Percentiles rank a stretch among this genome's conserved stretches.
These are phyloP conservation scores for Zasmidium angulare DNA, from an alignment of 2,329 filamentous ascomycete genomes.

Conservation along the genomic window DNA sequence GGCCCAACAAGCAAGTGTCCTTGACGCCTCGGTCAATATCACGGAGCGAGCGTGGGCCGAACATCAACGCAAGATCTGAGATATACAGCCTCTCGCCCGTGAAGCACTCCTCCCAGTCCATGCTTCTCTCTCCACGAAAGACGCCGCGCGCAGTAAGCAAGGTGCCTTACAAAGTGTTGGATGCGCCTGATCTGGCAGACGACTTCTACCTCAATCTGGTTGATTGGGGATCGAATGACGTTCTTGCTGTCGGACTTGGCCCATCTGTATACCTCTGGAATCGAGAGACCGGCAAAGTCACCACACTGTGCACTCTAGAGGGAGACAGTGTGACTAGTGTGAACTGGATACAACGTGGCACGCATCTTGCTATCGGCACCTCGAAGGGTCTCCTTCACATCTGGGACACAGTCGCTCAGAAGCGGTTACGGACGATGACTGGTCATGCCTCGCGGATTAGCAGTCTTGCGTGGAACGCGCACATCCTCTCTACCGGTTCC, in stretches of 20 bases:
- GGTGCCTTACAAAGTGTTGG: constrained; percentile 95
- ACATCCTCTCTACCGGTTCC: constrained; percentile 93
- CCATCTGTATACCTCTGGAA: constrained; percentile 99
- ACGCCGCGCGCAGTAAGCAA: constrained; percentile 90
- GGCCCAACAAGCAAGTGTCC: constrained; percentile 82
- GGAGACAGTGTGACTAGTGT: constrained; percentile 96
- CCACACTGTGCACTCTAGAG: constrained; percentile 86
- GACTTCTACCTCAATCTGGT: constrained; percentile 98
- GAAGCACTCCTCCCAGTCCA: constrained; percentile 86
- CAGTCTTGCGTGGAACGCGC: constrained; percentile 94
- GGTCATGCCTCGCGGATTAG: constrained; percentile 92
- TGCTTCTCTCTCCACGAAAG: constrained; percentile 85
- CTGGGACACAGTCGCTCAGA: constrained; percentile 87
- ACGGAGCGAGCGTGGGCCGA: constrained; percentile 81
- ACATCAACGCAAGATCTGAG: constrained; percentile 85
- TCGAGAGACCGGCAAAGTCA: constrained; percentile 83
- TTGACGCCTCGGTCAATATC: constrained; percentile 63
- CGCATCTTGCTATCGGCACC: constrained; percentile 92
- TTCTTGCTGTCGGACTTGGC: constrained; percentile 87
- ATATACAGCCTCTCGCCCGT: constrained; percentile 96
- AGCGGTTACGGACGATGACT: constrained; percentile 90
- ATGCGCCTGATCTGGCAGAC: constrained; percentile 92
- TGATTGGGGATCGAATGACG: constrained; percentile 95
- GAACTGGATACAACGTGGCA: constrained; percentile 93
- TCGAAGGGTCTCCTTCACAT: constrained; percentile 94